Evolutionary conservation across 2,329 filamentous ascomycete genomes (phyloP).

Genomic region (Epichloe sibirici): DNA sequence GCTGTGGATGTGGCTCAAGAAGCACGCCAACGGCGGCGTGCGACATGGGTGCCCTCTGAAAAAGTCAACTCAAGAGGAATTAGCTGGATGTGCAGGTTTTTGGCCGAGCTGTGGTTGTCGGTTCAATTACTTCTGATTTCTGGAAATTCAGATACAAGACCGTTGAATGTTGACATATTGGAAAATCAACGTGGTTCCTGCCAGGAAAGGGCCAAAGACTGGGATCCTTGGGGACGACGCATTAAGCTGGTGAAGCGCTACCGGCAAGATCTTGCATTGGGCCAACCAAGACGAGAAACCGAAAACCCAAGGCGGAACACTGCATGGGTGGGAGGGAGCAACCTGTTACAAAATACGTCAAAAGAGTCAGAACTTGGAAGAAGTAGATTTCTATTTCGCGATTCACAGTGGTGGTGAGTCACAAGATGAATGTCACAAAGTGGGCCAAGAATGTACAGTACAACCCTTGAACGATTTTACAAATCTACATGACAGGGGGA

Average conservation of each 20-base stretch:
- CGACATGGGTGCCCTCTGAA: conserved; percentile 49
- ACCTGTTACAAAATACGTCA: too few species aligned
- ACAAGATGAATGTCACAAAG: neutral
- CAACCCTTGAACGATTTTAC: too few species aligned
- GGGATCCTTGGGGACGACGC: neutral
- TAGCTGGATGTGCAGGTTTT: neutral
- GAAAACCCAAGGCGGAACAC: too few species aligned
- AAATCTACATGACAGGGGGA: too few species aligned
- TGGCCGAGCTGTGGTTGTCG: neutral
- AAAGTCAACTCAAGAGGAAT: conserved; percentile 54
- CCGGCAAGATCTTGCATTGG: neutral
- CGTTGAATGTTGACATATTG: conserved; percentile 66
- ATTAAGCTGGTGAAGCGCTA: neutral
- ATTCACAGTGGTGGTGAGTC: neutral
- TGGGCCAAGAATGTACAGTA: too few species aligned
- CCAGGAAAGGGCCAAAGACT: neutral
- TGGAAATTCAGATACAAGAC: conserved; percentile 63
- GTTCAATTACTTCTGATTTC: conserved; percentile 50
- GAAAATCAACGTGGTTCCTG: neutral
- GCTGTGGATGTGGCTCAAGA: conserved; percentile 85
- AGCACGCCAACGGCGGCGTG: conserved; percentile 63
- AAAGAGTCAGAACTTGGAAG: too few species aligned
- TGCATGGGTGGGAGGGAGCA: too few species aligned
- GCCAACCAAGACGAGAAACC: neutral
- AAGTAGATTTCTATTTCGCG: too few species aligned